phyloP scores from a whole-genome alignment of 2,329 filamentous ascomycete genomes.

The Ustulina deusta region DNA sequence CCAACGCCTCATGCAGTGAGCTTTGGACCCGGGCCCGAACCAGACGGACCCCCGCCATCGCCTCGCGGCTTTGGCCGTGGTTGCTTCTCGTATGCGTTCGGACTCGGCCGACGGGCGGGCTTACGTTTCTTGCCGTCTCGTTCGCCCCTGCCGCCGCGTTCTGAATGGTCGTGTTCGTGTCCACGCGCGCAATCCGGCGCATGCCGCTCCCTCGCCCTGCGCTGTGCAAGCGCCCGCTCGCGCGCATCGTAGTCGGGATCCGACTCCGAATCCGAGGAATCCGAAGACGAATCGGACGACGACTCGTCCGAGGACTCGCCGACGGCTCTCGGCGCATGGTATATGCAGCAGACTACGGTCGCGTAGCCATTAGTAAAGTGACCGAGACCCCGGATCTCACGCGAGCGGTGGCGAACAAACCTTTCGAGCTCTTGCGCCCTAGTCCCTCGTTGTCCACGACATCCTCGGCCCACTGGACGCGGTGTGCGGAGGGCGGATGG shows the following conservation, averaged over 20 bases:
- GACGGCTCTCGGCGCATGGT: constrained; percentile 84
- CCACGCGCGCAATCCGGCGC: constrained; percentile 43
- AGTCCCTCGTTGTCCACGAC: constrained; percentile 96
- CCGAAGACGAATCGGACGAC: constrained; percentile 61
- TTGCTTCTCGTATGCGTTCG: constrained; percentile 86
- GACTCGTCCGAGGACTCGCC: constrained; percentile 78
- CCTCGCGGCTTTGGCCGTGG: constrained; percentile 66
- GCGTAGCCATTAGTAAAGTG: constrained; percentile 24
- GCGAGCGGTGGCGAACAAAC: constrained; percentile 60
- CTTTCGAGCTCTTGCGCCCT: constrained; percentile 94
- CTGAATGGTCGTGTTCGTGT: constrained; percentile 45
- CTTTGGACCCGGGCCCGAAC: constrained; percentile 6
- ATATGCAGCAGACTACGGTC: constrained; percentile 93
- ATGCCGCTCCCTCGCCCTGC: constrained; percentile 42
- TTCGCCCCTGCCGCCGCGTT: constrained; percentile 52
- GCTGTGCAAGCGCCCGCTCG: constrained; percentile 47
- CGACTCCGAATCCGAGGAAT: constrained; percentile 67
- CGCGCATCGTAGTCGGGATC: constrained; percentile 44
- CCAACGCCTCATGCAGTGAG: neutral
- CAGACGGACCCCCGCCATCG: constrained; percentile 28
- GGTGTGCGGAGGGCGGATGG: constrained; percentile 61
- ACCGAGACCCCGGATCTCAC: neutral
- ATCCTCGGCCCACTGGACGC: constrained; percentile 91
- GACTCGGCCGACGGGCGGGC: constrained; percentile 69
- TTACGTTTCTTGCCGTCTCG: constrained; percentile 28